These are phyloP conservation scores for Somion occarium DNA, from an alignment of 1,284 basidiomycete genomes.

Conservation along the genomic window DNA sequence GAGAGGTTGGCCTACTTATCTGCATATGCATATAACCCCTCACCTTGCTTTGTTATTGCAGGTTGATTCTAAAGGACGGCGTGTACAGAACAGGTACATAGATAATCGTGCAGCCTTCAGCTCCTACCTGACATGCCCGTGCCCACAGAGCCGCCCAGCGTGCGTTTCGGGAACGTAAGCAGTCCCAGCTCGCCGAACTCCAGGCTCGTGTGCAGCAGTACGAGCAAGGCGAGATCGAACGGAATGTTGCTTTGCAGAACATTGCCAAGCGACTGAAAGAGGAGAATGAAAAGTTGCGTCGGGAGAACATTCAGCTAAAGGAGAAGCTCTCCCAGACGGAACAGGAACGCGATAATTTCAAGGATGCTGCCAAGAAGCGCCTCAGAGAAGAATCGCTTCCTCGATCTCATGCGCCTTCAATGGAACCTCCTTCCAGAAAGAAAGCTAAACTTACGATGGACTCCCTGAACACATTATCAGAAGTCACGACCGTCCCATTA, in stretches of 20 bases:
- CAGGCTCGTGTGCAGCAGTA: constrained; percentile 84
- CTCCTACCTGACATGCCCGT: neutral
- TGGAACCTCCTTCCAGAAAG: constrained; percentile 39
- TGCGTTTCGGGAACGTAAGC: constrained; percentile 87
- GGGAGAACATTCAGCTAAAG: constrained; percentile 58
- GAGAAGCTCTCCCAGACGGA: constrained; percentile 55
- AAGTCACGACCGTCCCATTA: constrained; percentile 15
- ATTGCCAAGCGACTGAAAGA: constrained; percentile 85
- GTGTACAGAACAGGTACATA: constrained; percentile 71
- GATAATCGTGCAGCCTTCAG: constrained; percentile 4
- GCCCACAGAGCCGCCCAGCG: constrained; percentile 76
- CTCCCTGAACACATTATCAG: constrained; percentile 19
- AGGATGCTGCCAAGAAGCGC: constrained; percentile 47
- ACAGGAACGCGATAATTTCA: constrained; percentile 31
- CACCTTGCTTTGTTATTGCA: constrained; percentile 23
- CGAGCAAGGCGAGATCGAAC: constrained; percentile 87
- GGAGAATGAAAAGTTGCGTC: constrained; percentile 73
- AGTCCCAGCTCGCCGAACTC: constrained; percentile 85
- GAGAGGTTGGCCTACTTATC: constrained; percentile 36
- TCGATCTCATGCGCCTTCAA: constrained; percentile 24
- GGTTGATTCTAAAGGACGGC: constrained; percentile 55
- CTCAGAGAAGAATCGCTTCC: constrained; percentile 43
- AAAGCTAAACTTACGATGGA: constrained; percentile 36
- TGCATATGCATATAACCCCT: constrained; percentile 12
- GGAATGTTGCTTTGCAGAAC: constrained; percentile 81